Base-by-base conservation (phyloP, 2,329 filamentous ascomycete species). In the Aspergillus sp. region DNA sequence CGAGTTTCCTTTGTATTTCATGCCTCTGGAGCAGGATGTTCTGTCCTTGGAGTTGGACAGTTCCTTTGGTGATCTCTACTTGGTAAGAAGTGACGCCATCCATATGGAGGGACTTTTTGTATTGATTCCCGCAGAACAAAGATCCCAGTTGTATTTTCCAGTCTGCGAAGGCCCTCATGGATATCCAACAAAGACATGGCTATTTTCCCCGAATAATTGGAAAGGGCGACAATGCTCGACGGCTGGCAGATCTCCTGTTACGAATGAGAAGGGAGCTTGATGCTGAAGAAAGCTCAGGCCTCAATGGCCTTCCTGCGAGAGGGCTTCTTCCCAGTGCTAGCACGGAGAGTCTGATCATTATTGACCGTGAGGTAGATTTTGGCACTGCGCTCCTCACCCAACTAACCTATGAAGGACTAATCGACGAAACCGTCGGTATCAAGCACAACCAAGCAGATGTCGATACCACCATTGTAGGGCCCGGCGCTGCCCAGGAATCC, bases 291-390 rank as follows among this genome's bases (percentile, higher is more conserved):
- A 81, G 79, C 39, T 77, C 73, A 49, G 84, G 83, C 49, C 71
- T 75, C 23, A 75, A 73, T 38, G 74, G 75, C 48, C 70, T 74
- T 46, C 76, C 75, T 2, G 71, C 74, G 7, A 80, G 79, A 41
- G 86, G 86, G 5, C 74, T 95, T 22, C 84, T 88, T 9, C 91
- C 93, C 10, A 97, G 93, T 66, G 86, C 86, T 9, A 84, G 84
- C 5, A 87, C 90, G 43, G 93, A 98, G 66, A 95, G 86, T 62
- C 75, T 96, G 50, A 90, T 98, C 60, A 86, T 98, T 51, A 90
- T 98, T 47, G 93, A 98, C 67, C 86, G 93, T 44, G 90, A 96
- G 64, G 86, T 95, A 47, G 93, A 98, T 66, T 90, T 93, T 60
- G 88, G 91, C 13, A 96, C 93, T 1, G 85, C 87, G 0, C 77